phyloP scores from a whole-genome alignment of 306 rosid genomes.

The Dryas drummondii region DNA sequence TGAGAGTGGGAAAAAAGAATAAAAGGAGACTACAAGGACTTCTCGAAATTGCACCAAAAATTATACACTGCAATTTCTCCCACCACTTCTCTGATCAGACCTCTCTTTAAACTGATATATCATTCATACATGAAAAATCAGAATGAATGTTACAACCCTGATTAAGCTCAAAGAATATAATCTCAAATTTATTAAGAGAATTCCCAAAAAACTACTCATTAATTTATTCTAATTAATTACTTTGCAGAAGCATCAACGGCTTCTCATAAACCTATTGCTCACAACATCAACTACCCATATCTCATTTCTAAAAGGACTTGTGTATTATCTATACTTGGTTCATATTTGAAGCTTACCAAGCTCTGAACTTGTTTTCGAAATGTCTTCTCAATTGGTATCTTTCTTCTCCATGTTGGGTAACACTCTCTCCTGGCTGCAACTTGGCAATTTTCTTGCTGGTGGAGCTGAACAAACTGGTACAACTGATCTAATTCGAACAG shows the following conservation, averaged over 20 bases:
- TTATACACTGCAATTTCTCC: neutral
- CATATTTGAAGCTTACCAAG: slow-evolving; percentile 42
- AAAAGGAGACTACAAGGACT: no score
- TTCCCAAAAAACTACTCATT: slow-evolving; percentile 19
- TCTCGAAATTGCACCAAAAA: no score
- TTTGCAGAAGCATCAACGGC: slow-evolving; percentile 21
- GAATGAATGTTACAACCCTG: slow-evolving; percentile 11
- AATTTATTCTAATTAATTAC: slow-evolving; percentile 12
- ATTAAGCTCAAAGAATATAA: slow-evolving; percentile 12
- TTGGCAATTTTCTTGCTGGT: slow-evolving; percentile 44
- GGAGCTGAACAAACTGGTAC: slow-evolving; percentile 88
- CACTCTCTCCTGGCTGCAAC: slow-evolving; percentile 29
- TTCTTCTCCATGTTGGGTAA: slow-evolving; percentile 34
- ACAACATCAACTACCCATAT: slow-evolving; percentile 17
- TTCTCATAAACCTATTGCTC: slow-evolving; percentile 29
- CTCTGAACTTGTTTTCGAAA: slow-evolving; percentile 41
- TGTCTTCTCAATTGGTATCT: slow-evolving; percentile 30
- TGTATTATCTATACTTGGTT: slow-evolving; percentile 26
- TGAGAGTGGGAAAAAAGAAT: no score
- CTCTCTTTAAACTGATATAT: neutral
- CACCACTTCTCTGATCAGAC: neutral
- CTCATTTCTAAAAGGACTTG: neutral
- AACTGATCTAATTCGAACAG: slow-evolving; percentile 73
- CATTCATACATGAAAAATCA: neutral
- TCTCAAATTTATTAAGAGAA: slow-evolving; percentile 24